Base-by-base conservation (phyloP, 208 protist species). In the Angomonas deanei region DNA sequence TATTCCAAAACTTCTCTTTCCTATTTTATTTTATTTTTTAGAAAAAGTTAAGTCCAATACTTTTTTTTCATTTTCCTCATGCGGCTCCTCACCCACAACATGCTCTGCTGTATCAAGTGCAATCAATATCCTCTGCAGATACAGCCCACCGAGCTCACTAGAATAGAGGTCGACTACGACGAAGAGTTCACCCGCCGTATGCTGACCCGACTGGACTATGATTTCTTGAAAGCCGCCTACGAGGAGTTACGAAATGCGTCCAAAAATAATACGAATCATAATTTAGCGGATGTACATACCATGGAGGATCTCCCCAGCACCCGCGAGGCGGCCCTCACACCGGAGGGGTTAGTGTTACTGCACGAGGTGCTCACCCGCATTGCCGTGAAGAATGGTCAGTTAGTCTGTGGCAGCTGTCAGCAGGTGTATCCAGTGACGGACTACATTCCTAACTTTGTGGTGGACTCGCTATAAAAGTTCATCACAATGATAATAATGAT, bases 361-460 rank as follows among this genome's bases (percentile, higher is more conserved):
- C 84, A 93, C 64, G 84, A 79, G 57, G 80, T 78, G 17, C 60
- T 93, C 57, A 86, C 90, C 49, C 74, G 80, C 34, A 48, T 94
- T 5, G 84, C 83, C 13, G 78, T 94, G 48, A 72, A 77, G 48
- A 82, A 88, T 31, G 91, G 91, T 30, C 47, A 31, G n/a, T 72
- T 94, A 32, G 47, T 62, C 49, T 96, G 91, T 62, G 36, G 76
- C 19, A 66, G 68, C 54, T 96, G 91, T 75, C 59, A 68, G 49
- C 68, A 77, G 42, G 68, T 58, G 56, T 96, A 89, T 50, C 13
- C 69, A 1, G 78, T 96, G 46, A 62, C 76, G 39, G 88, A 93
- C 11, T 92, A 90, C 55, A 94, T 96, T 36, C 88, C 88, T 4
- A 91, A 94, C 78, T 92, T 96, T 79, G 80, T 96, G 33, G 47